Percentiles rank a stretch among this genome's conserved stretches.
phyloP scores from a whole-genome alignment of 140 eudicot genomes.

The Ambrosia hybrid region DNA sequence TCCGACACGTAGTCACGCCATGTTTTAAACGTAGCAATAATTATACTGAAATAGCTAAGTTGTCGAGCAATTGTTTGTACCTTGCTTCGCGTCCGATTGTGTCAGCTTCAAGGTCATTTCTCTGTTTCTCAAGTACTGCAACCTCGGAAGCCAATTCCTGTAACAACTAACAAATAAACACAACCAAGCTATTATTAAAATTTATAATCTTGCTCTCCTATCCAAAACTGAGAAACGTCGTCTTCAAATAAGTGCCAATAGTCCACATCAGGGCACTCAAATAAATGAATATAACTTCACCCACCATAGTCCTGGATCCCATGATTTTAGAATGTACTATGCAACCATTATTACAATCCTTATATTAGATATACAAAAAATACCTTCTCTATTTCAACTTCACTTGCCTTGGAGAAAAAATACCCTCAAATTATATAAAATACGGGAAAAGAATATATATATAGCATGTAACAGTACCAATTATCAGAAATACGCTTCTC shows the following conservation, averaged over 20 bases:
- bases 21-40: no score
- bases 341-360: not conserved
- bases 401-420: constrained; percentile 69
- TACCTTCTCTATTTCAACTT: constrained; percentile 98
- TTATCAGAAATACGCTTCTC: constrained; percentile 89
- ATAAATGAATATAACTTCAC: no score
- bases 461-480: constrained; percentile 44
- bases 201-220: not conserved
- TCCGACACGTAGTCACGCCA: no score
- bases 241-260: no score
- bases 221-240: no score
- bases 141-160: constrained; percentile 62
- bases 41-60: no score
- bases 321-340: not conserved
- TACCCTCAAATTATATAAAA: not conserved
- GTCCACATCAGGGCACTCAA: no score
- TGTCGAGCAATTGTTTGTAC: no score
- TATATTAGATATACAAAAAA: constrained; percentile 4
- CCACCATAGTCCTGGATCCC: no score
- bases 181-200: not conserved
- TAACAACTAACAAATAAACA: constrained; percentile 12
- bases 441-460: not conserved
- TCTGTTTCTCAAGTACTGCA: constrained; percentile 57
- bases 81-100: no score
- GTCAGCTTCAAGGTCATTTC: constrained; percentile 47